Percentiles rank a stretch among this genome's conserved stretches.
Evolutionary conservation across 768 basidiomycete species (phyloP).

Genomic region (Auriscalpium vulgare): DNA sequence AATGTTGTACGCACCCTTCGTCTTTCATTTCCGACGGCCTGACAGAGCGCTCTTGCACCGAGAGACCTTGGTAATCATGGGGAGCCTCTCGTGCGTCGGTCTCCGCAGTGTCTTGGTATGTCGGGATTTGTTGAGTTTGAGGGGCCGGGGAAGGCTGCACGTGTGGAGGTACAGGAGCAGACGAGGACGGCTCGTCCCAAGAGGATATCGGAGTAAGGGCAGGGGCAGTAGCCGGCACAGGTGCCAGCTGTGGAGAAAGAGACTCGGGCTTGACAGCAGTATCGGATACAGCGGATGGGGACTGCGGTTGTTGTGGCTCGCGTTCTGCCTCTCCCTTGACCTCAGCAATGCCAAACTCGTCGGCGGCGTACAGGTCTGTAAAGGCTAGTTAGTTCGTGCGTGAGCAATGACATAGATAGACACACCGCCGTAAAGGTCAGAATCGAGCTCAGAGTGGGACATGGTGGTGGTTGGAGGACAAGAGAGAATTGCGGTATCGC

Average conservation of each 20-base stretch:
- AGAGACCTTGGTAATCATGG: constrained; percentile 21
- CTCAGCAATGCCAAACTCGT: constrained; percentile 47
- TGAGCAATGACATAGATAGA: not conserved
- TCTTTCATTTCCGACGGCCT: constrained; percentile 90
- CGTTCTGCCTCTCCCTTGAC: constrained; percentile 22
- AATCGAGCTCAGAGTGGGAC: constrained; percentile 63
- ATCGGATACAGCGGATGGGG: constrained; percentile 3
- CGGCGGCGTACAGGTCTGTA: constrained; percentile 50
- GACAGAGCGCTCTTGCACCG: constrained; percentile 49
- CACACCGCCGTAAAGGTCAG: constrained; percentile 85
- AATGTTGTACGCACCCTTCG: constrained; percentile 72
- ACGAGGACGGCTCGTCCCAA: constrained; percentile 8
- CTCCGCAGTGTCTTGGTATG: constrained; percentile 4
- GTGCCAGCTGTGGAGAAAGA: not conserved
- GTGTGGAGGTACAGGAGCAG: not conserved
- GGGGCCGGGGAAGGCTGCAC: not conserved
- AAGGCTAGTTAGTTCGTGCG: not conserved
- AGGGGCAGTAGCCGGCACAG: not conserved
- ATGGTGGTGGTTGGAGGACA: constrained; percentile 31
- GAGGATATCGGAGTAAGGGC: constrained; percentile 6
- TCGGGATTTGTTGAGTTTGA: constrained; percentile 14
- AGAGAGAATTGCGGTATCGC: constrained; percentile 11
- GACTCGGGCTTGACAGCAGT: not conserved
- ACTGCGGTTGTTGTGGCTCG: constrained; percentile 6
- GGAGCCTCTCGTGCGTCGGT: not conserved